phyloP scores from a whole-genome alignment of 306 rosid species.

The Prunus mira region DNA sequence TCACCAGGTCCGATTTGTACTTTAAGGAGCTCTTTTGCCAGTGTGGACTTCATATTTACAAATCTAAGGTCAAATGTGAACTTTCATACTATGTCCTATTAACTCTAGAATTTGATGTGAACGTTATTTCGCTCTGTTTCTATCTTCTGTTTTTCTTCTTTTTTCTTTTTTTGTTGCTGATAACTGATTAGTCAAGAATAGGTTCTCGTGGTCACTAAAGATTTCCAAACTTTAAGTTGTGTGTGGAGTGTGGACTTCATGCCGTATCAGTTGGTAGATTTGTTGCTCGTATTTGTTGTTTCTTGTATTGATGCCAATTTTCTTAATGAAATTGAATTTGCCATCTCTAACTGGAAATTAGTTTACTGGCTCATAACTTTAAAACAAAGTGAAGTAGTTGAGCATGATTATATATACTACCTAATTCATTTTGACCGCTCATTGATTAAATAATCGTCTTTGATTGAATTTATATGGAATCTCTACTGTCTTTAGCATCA shows the following conservation, averaged over 20 bases:
- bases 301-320: not conserved
- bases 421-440: not conserved
- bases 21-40: slow-evolving; percentile 70
- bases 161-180: not conserved
- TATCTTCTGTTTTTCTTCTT: not conserved
- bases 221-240: not conserved
- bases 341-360: not conserved
- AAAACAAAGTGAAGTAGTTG: not conserved
- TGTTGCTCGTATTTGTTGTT: not conserved
- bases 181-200: not conserved
- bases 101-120: not conserved
- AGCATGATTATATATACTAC: not conserved
- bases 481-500: not conserved
- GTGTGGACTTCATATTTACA: slow-evolving; percentile 76
- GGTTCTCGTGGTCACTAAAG: not conserved
- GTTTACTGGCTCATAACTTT: not conserved
- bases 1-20: slow-evolving; percentile 82
- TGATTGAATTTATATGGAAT: not conserved
- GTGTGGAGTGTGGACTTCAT: not conserved
- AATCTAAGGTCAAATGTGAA: slow-evolving; percentile 52
- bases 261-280: not conserved
- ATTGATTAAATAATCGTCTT: not conserved
- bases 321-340: not conserved
- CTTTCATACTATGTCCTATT: not conserved
- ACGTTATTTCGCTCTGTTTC: no score